Base-by-base conservation (phyloP, 2,329 filamentous ascomycete genomes). In the Cladophialophora carrionii region DNA sequence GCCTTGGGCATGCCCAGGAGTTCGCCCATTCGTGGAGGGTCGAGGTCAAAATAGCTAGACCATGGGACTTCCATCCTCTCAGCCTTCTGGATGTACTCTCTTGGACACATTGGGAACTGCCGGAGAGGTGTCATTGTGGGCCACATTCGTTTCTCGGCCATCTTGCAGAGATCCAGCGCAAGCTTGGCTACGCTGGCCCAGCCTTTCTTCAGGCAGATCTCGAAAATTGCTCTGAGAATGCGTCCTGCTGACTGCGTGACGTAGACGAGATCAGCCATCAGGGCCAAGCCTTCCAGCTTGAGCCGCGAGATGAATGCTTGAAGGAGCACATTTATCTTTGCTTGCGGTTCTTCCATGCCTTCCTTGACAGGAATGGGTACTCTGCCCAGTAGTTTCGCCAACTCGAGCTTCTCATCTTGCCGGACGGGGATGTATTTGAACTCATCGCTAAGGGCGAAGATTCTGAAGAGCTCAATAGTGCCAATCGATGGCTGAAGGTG, bases 71-170 rank as follows among this genome's bases (percentile, higher is more conserved):
- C 93, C 67, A 98, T 96, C 71, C 93, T 87, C 80, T 99, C 95
- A 2, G 93, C 90, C 79, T 98, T 98, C 71, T 91, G 88, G 56
- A 98, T 82, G 60, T 98, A 91, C 64, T 98, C 94, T 48, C 87
- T 83, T 2, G 93, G 88, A 74, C 92, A 96, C 46, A 82, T 81
- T 3, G 90, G 86, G 74, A 99, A 99, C 74, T 99, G 95, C 61
- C 95, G 87, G 34, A 99, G 83, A 10, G 96, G 95, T 43, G 92
- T 91, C 95, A 98, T 99, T 5, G 94, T 98, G 14, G 94, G 93
- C 95, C 95, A 99, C 96, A 99, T 99, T 57, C 96, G 87, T 83
- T 96, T 96, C 81, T 99, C 95, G 0, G 94, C 95, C 92, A 96
- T 98, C 81, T 99, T 99, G 81, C 96, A 99, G 60, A 99, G 84